These are phyloP conservation scores for Ascochyta fabae DNA, from an alignment of 2,329 filamentous ascomycete species.

Conservation along the genomic window DNA sequence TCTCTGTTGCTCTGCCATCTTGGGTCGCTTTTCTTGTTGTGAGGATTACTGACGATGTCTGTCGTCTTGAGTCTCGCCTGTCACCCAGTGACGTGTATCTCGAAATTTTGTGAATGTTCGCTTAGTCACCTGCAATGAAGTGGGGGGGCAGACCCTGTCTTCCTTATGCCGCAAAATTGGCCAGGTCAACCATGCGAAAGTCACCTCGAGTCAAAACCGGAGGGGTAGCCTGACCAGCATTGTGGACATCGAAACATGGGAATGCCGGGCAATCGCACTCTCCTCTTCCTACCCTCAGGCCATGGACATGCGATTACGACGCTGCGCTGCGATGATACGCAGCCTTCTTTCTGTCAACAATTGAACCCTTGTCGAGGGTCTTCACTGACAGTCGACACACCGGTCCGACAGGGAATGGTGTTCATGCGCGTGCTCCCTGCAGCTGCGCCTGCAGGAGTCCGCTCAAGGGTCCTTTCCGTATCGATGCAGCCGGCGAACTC, in stretches of 20 bases:
- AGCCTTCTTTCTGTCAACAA: neutral
- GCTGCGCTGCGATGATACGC: neutral
- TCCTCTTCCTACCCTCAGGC: neutral
- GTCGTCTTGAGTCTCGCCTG: neutral
- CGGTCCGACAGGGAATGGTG: conserved; percentile 4
- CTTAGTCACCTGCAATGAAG: conserved; percentile 28
- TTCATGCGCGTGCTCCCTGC: conserved; percentile 14
- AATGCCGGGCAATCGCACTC: conserved; percentile 1
- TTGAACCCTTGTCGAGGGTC: neutral
- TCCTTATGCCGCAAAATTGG: neutral
- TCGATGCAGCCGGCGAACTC: conserved; percentile 13
- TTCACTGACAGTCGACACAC: conserved; percentile 1
- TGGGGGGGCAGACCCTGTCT: conserved; percentile 16
- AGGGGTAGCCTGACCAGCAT: conserved; percentile 2
- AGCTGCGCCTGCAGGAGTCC: conserved; percentile 10
- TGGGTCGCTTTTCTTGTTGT: neutral
- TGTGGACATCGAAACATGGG: neutral
- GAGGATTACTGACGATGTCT: neutral
- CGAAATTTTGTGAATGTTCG: conserved; percentile 28
- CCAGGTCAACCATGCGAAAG: conserved; percentile 11
- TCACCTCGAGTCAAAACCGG: conserved; percentile 10
- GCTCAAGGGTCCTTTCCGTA: conserved; percentile 1
- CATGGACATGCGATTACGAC: neutral
- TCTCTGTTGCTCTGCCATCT: conserved; percentile 27
- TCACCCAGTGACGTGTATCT: conserved; percentile 2